Base-by-base conservation (phyloP, 768 basidiomycete genomes). In the Rhodotorula paludigena region DNA sequence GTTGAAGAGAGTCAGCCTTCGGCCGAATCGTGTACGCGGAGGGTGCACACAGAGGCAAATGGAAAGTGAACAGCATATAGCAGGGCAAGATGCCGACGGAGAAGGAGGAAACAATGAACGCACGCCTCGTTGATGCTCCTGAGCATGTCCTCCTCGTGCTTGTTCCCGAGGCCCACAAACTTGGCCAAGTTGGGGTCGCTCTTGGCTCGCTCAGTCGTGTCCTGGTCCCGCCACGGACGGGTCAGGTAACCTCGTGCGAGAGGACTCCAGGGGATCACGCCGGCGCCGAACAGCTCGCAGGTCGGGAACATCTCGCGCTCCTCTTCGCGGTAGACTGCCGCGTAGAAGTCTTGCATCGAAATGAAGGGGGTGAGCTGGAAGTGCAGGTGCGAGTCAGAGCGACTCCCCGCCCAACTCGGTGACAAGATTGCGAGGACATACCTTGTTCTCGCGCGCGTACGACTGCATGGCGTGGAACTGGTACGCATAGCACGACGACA, bases 261-360 rank as follows among this genome's bases (percentile, higher is more conserved):
- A 0, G 85, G 84, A 16, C 83, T 84, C 85, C 85, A 86, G 0
- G 84, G 84, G 56, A 85, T 85, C 28, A 81, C 76, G 0, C 84
- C 85, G 33, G 84, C 83, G 39, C 84, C 83, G 49, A 61, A 57
- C 25, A 45, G 52, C 45, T 54, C 33, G 59, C 66, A 70, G 16
- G 63, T 60, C 15, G 57, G 57, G 66, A 66, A 60, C 73, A 74
- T 73, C 61, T 76, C 75, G 32, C 74, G 67, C 60, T 73, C 74
- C 41, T 76, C 75, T 44, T 74, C 71, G 42, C 66, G 64, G 54
- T 74, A 73, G 36, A 72, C 56, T 1, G 74, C 48, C n/a, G 69
- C 45, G 64, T 64, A 61, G 39, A 73, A 72, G 64, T 75, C 71
- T 54, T 77, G 75, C 70, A 74, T 73, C 38, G 51, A 62, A 60